Percentiles rank a stretch among this genome's conserved stretches.
phyloP scores from a whole-genome alignment of 768 basidiomycete genomes.

The Lactarius evosmus region DNA sequence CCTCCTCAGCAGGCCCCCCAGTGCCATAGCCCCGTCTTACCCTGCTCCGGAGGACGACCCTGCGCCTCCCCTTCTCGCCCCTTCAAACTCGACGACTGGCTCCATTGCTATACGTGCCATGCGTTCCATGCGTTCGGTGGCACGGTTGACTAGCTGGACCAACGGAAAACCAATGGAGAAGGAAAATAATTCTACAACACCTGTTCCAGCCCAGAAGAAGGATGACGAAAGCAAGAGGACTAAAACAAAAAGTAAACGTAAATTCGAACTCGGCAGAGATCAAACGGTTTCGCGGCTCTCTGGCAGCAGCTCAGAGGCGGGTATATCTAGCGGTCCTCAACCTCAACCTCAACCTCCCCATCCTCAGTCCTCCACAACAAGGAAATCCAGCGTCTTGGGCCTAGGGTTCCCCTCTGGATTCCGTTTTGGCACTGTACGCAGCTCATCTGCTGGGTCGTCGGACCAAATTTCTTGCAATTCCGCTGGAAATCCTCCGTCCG shows the following conservation, averaged over 20 bases:
- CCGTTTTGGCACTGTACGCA: conserved; percentile 33
- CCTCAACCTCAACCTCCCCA: conserved; percentile 30
- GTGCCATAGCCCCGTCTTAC: neutral
- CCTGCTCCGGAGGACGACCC: conserved; percentile 23
- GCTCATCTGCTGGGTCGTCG: conserved; percentile 23
- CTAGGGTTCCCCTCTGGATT: conserved; percentile 58
- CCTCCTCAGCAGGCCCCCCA: neutral
- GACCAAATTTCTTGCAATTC: conserved; percentile 35
- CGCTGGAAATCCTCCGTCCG: conserved; percentile 16
- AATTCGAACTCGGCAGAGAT: conserved; percentile 31
- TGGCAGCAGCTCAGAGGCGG: conserved; percentile 65
- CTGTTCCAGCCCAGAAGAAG: conserved; percentile 33
- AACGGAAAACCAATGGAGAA: conserved; percentile 46
- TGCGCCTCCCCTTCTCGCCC: conserved; percentile 22
- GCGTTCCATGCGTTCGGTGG: conserved; percentile 67
- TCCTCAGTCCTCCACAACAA: neutral
- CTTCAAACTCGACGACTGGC: conserved; percentile 37
- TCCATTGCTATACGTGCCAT: conserved; percentile 80
- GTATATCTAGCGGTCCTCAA: conserved; percentile 42
- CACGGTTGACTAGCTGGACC: conserved; percentile 70
- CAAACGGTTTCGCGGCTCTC: conserved; percentile 44
- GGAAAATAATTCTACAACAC: conserved; percentile 26
- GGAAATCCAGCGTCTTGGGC: conserved; percentile 58
- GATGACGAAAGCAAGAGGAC: conserved; percentile 39
- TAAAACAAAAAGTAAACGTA: conserved; percentile 30